Conservation (phyloP, 176 grass and related monocot species). For the Raddia distichophylla region DNA sequence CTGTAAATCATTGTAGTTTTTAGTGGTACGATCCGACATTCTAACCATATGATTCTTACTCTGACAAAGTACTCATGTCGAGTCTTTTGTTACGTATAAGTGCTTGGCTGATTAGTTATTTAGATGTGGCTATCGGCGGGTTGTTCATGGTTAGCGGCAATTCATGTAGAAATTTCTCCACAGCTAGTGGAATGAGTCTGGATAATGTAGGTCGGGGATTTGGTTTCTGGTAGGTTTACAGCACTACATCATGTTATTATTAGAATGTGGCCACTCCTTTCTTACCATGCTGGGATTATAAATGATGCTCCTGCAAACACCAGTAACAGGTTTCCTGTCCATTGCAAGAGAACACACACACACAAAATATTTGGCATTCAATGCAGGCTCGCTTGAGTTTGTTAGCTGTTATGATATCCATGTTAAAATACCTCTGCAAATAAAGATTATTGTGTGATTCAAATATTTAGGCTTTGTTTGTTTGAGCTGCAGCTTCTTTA, state of each 20-base stretch:
- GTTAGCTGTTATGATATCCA: no score
- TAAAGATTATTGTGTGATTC: no score
- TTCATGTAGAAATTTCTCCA: not conserved
- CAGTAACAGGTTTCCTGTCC: no score
- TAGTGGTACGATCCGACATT: not conserved
- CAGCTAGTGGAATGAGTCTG: not conserved
- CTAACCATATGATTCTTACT: not conserved
- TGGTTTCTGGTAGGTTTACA: not conserved
- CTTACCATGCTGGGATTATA: not conserved
- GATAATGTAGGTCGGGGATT: not conserved
- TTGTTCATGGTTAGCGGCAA: not conserved
- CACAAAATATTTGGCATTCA: no score
- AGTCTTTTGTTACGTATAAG: not conserved
- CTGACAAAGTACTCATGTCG: not conserved
- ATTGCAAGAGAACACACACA: no score
- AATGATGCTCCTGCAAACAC: not conserved
- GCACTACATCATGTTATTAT: not conserved
- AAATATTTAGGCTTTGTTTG: no score
- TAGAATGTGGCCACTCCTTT: not conserved
- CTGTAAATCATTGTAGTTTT: not conserved
- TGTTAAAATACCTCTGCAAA: no score
- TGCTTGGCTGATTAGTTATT: not conserved
- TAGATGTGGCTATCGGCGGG: not conserved
- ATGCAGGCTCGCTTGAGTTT: no score
- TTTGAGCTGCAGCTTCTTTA: no score